Base-by-base conservation (phyloP, 2,329 filamentous ascomycete genomes). In the Ophiocordyceps camponoti-rufipedis region DNA sequence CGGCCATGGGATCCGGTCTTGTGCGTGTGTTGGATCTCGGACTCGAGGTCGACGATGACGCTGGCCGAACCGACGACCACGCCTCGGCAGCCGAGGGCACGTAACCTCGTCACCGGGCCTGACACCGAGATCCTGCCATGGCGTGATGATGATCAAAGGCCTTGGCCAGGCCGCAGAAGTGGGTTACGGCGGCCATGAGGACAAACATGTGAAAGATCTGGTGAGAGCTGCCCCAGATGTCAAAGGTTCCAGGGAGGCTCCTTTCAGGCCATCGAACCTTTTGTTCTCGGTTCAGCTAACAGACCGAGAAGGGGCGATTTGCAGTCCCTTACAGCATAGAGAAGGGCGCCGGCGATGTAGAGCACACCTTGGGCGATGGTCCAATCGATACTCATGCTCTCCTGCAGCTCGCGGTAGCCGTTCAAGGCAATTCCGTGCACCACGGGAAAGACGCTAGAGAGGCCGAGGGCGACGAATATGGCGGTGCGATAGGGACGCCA, bases 171-270 rank as follows among this genome's bases (percentile, higher is more conserved):
- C 85, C 88, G 45, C 78, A 79, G 48, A 96, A 67, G 67, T 98
- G 91, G 23, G 82, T 75, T 1, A 75, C 72, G 0, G 86, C 89
- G 0, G 91, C 91, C 49, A 87, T 62, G 14, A 96, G 69, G 28
- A 98, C 88, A 51, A 91, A 72, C 38, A 94, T 68, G 65, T 98
- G 91, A 61, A 98, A 98, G 51, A 98, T 82, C 65, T 98, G 91
- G 62, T 98, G 91, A 18, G 86, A 94, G 58, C 80, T 87, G 35
- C 91, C 89, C 75, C 84, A 84, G 44, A 95, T 84, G 62, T 98
- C 91, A 56, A 89, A 95, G 8, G 62, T 68, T 1, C 86, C 85
- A 0, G 89, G 91, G 41, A 67, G 74, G 55, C 72, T 76, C 48
- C 85, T 72, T 65, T 98, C 91, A 0, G 91, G 91, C 62, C 89